A percentile compares a stretch with the other conserved stretches of the same genome.
Conservation (phyloP, 257 asterid species). For the Solanum raphanifolium region DNA sequence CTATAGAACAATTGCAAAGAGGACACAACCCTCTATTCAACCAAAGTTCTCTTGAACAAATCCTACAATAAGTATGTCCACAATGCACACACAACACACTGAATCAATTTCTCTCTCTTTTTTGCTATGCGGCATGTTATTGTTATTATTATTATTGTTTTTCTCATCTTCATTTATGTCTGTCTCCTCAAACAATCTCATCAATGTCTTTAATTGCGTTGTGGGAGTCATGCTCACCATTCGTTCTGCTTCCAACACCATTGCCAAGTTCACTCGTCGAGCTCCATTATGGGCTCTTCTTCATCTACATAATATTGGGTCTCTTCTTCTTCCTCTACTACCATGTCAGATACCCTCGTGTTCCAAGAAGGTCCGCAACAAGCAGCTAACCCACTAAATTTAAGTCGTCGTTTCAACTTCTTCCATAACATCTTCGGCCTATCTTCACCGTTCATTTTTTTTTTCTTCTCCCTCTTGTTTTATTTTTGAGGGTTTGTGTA, state of each 20-base stretch:
- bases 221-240: background rate
- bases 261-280: conserved; percentile 1
- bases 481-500: background rate
- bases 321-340: background rate
- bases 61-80: conserved; percentile 18
- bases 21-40: conserved; percentile 8
- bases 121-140: background rate
- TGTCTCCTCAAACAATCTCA: conserved; percentile 8
- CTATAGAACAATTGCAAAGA: conserved; percentile 1
- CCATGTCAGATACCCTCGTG: background rate
- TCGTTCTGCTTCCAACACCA: conserved; percentile 4
- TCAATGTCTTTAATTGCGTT: background rate
- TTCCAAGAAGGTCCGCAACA: conserved; percentile 11
- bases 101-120: background rate
- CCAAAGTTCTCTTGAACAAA: conserved; percentile 7
- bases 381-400: background rate
- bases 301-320: background rate
- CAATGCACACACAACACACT: conserved; percentile 14
- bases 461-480: background rate
- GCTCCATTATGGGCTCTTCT: background rate
- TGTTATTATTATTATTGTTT: background rate
- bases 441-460: background rate
- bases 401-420: background rate
- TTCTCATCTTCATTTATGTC: background rate
- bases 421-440: background rate